A percentile compares a stretch with the other conserved stretches of the same genome.
Evolutionary conservation across 139 green algal genomes (phyloP).

Genomic region (Pseudopediastrum boryanum): DNA sequence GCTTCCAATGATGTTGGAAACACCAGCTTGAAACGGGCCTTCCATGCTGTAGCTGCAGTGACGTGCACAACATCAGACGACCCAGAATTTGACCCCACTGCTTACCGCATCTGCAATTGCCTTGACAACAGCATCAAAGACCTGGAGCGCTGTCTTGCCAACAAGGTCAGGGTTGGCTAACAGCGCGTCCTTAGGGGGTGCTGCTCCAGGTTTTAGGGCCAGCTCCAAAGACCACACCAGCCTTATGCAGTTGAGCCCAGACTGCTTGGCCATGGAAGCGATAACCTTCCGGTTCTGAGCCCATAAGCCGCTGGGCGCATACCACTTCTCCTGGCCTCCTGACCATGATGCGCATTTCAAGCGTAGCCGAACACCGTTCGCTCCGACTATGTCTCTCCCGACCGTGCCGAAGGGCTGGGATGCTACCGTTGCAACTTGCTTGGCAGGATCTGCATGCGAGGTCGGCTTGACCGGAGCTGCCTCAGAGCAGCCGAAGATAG

Average conservation of each 20-base stretch:
- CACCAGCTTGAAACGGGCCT: too few relatives aligned
- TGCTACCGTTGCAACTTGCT: too few relatives aligned
- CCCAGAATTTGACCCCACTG: background rate
- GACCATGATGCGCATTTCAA: conserved; percentile 32
- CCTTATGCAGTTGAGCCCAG: conserved; percentile 30
- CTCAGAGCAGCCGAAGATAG: too few relatives aligned
- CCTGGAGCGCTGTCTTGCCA: conserved; percentile 6
- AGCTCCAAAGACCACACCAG: conserved; percentile 30
- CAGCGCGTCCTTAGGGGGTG: background rate
- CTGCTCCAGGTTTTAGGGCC: conserved; percentile 9
- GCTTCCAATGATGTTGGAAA: too few relatives aligned
- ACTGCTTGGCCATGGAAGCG: background rate
- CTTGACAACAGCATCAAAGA: conserved; percentile 26
- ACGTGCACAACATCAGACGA: background rate
- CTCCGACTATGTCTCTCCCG: conserved; percentile 8
- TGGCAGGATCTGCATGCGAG: too few relatives aligned
- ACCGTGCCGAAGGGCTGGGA: conserved; percentile 13
- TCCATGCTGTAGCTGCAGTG: too few relatives aligned
- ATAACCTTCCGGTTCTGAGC: conserved; percentile 12
- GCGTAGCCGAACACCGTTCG: background rate
- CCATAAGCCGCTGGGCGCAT: conserved; percentile 22
- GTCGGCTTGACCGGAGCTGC: too few relatives aligned
- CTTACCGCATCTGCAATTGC: background rate
- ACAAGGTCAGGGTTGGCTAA: conserved; percentile 16
- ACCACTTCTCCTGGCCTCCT: conserved; percentile 30